Evolutionary conservation across 2,329 filamentous ascomycete species (phyloP).

Genomic region (Dactylonectria macrodidyma): DNA sequence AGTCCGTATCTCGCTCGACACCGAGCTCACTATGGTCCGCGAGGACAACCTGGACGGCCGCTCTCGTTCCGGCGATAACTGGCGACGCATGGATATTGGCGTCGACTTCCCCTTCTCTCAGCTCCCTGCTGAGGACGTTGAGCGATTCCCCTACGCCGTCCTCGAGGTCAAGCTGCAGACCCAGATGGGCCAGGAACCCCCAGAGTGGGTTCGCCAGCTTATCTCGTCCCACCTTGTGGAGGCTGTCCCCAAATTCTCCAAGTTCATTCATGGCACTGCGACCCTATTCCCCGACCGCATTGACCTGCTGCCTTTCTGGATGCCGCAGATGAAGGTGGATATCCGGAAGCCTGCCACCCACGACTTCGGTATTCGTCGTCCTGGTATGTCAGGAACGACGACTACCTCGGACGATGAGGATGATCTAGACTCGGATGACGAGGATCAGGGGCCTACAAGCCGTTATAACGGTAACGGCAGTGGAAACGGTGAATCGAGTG

Average conservation of each 20-base stretch:
- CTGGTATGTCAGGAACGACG: conserved; percentile 80
- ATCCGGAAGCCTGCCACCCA: conserved; percentile 94
- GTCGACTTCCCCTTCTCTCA: conserved; percentile 96
- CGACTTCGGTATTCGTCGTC: conserved; percentile 90
- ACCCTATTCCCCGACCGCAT: conserved; percentile 90
- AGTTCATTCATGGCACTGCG: conserved; percentile 97
- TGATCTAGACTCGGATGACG: conserved; percentile 78
- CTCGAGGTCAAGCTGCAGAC: conserved; percentile 98
- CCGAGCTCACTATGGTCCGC: conserved; percentile 93
- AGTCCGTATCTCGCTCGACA: conserved; percentile 96
- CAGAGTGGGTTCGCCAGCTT: conserved; percentile 95
- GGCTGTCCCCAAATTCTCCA: conserved; percentile 99
- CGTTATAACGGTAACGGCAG: conserved; percentile 32
- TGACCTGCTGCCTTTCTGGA: conserved; percentile 94
- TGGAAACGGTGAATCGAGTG: conserved; percentile 55
- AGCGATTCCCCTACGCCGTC: conserved; percentile 95
- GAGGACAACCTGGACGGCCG: conserved; percentile 94
- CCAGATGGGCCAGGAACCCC: conserved; percentile 93
- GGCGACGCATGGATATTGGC: conserved; percentile 97
- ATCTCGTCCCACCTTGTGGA: conserved; percentile 96
- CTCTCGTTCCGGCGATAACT: conserved; percentile 85
- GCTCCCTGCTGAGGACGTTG: conserved; percentile 85
- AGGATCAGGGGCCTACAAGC: conserved; percentile 55
- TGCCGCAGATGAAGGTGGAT: conserved; percentile 98
- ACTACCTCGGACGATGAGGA: conserved; percentile 85